phyloP scores from a whole-genome alignment of 306 rosid species.

The Prosopis cineraria region DNA sequence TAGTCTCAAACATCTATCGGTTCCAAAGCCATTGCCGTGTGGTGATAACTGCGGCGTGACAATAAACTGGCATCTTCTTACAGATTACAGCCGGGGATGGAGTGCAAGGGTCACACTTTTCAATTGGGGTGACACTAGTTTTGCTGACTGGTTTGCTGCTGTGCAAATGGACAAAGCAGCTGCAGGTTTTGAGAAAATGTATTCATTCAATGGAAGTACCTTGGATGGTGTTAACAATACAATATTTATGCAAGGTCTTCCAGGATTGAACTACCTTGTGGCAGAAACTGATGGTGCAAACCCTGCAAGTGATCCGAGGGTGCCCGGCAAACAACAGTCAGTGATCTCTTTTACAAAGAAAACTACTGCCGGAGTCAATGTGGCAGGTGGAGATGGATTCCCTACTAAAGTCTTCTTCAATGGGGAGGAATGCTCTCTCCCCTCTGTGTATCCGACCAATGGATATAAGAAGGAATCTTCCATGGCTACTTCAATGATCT shows the following conservation, averaged over 20 bases:
- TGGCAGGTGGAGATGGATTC: slow-evolving; percentile 76
- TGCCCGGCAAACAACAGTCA: slow-evolving; percentile 93
- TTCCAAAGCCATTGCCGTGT: slow-evolving; percentile 74
- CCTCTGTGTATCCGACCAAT: slow-evolving; percentile 56
- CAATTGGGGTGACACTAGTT: slow-evolving; percentile 80
- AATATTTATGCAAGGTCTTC: slow-evolving; percentile 79
- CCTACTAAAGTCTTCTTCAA: slow-evolving; percentile 87
- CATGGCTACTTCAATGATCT: slow-evolving; percentile 31
- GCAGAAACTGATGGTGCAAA: slow-evolving; percentile 68
- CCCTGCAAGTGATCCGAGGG: slow-evolving; percentile 70
- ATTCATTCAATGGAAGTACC: slow-evolving; percentile 76
- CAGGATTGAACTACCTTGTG: slow-evolving; percentile 77
- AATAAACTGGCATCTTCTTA: slow-evolving; percentile 76
- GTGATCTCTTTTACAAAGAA: slow-evolving; percentile 82
- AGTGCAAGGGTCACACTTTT: slow-evolving; percentile 83
- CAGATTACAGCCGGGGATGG: slow-evolving; percentile 86
- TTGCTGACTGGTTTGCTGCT: slow-evolving; percentile 86
- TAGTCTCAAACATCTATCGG: slow-evolving; percentile 42
- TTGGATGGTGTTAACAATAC: slow-evolving; percentile 52
- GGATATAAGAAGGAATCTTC: slow-evolving; percentile 45
- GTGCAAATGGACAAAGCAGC: slow-evolving; percentile 77
- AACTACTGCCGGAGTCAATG: slow-evolving; percentile 55
- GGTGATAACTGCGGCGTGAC: slow-evolving; percentile 91
- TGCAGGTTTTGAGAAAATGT: slow-evolving; percentile 75
- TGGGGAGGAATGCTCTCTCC: slow-evolving; percentile 91